Evolutionary conservation across 345 rosid species (phyloP), one percentile per base, ranked within the genome.

Genomic region (Hibiscus trionum): DNA sequence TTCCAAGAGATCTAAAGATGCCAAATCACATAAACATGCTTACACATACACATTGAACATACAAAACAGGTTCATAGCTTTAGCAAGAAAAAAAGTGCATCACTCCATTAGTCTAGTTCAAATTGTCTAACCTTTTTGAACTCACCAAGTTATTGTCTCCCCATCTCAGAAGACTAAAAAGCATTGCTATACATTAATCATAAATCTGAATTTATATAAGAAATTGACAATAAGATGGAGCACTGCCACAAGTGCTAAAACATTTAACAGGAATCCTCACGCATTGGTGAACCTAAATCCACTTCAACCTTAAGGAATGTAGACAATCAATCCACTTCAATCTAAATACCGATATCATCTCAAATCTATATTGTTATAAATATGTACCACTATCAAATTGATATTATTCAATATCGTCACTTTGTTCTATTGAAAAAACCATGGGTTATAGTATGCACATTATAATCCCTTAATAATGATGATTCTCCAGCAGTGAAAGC

Each of bases 401-500:
- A 11, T 47, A 11, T 47, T 14, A 2, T 47, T 12, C 52, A 2
- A 15, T 14, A 11, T 47, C 52, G 2, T 47, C 16, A 47, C 52
- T 14, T 47, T 16, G 24, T n/a, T 72, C 49, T 19, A 35, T 55
- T 24, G 31, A 26, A 69, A 47, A 26, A 62, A 68, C 37, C 52
- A 56, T 68, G 24, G 55, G 63, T 29, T 69, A 26, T 63, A 17
- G 5, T 5, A 64, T 17, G 69, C 60, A 68, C 65, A 46, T 56
- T 61, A 69, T 53, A 9, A 67, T 5, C 53, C 27, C 17, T 49
- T 58, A 53, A 44, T 21, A 47, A 61, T 29, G 78, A 75, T 53
- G 26, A 53, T 71, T 50, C 37, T 69, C 61, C 49, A 71, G 44
- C 70, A 72, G 46, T 11, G 7, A 44, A 68, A 46, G 71, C 61